Evolutionary conservation across 202 grass and related monocot species (phyloP), one percentile per base, ranked within the genome.

Genomic region (Digitaria exilis): DNA sequence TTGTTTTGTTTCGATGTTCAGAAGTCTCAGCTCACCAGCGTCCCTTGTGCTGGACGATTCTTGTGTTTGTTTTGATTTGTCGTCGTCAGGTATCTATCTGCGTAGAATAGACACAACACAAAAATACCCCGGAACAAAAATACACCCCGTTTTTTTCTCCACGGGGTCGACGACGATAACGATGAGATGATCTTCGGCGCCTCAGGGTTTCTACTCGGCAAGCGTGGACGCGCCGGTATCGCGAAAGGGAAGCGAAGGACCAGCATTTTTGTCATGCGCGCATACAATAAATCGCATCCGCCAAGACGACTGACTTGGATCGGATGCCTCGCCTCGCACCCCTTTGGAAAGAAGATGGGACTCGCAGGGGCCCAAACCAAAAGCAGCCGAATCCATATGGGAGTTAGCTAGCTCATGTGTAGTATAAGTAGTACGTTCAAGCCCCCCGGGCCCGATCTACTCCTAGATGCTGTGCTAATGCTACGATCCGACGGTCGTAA

Each of bases 291-390:
- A 70, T 18, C 60, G 69, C 24, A 73, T 75, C 76, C 0, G 60
- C 68, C 86, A 51, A 58, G 9, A 63, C 17, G 41, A 49, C 59
- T 59, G 86, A 75, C 69, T 16, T 60, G 75, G 76, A 85, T 76
- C 61, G 54, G 87, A 80, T 80, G 76, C 86, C 46, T 41, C n/a
- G 37, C 37, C 31, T 41, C n/a, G n/a, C n/a, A n/a, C n/a, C 21
- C 57, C 24, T 25, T 22, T 21, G 41, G 57, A 63, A 51, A 71
- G 69, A 32, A 5, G n/a, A n/a, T 18, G 77, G 69, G 16, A n/a
- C n/a, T 24, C 26, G 66, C 35, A 45, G 29, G 21, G 69, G 17
- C 58, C 15, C 7, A 7, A 32, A 2, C 5, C 3, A 30, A 79
- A 69, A 45, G 55, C n/a, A 17, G 8, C 11, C 59, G 80, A 29